These are phyloP conservation scores for Sclerospora graminicola DNA, from an alignment of 352 stramenopile species.

Conservation along the genomic window DNA sequence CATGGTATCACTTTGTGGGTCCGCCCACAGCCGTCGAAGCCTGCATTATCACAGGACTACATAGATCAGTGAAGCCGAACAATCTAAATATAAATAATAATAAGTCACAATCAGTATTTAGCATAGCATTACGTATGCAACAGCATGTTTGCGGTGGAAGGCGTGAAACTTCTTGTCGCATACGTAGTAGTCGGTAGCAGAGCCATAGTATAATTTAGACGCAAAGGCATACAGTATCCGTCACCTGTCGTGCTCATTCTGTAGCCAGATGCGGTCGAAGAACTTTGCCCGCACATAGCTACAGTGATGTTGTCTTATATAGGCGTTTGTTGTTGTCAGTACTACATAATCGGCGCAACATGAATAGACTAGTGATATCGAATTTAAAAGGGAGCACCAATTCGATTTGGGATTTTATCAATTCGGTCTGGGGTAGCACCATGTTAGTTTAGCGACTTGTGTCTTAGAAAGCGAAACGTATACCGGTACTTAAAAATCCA, in stretches of 20 bases:
- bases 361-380: no score
- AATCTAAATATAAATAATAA: neutral
- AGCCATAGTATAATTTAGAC: conserved; percentile 40
- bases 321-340: no score
- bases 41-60: conserved; percentile 71
- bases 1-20: conserved; percentile 70
- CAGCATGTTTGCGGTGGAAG: conserved; percentile 78
- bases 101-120: no score
- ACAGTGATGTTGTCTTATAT: neutral
- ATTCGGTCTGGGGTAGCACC: no score
- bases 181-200: conserved; percentile 52
- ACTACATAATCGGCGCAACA: no score
- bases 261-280: conserved; percentile 13
- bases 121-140: conserved; percentile 24
- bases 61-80: neutral
- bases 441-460: no score
- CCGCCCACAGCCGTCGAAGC: conserved; percentile 61
- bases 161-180: conserved; percentile 83
- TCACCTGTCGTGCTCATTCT: conserved; percentile 13
- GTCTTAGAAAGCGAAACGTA: no score
- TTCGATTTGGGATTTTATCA: no score
- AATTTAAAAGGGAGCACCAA: no score
- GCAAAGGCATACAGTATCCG: conserved; percentile 15
- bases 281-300: conserved; percentile 15
- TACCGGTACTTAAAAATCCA: no score